phyloP scores from a whole-genome alignment of 805 yeast species.

The Candida maris region DNA sequence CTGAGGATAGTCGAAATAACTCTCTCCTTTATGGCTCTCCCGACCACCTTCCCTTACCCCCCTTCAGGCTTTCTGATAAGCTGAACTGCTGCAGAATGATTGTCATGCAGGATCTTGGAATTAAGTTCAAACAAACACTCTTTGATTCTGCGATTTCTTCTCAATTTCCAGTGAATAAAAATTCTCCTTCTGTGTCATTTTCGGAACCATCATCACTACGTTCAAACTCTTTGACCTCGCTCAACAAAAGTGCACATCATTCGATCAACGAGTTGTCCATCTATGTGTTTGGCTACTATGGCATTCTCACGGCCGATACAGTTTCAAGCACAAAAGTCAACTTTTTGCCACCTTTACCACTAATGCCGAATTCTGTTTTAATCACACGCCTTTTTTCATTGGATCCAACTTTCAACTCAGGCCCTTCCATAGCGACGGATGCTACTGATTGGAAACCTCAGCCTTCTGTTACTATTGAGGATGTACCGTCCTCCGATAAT shows the following conservation, averaged over 20 bases:
- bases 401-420: slow-evolving; percentile 22
- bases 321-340: slow-evolving; percentile 45
- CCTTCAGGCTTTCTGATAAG: slow-evolving; percentile 23
- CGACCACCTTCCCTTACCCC: slow-evolving; percentile 13
- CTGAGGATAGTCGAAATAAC: slow-evolving; percentile 43
- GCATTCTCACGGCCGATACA: slow-evolving; percentile 47
- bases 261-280: slow-evolving; percentile 43
- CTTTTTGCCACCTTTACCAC: slow-evolving; percentile 39
- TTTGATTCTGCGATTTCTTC: slow-evolving; percentile 39
- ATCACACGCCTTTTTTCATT: slow-evolving; percentile 43
- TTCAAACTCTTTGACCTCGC: slow-evolving; percentile 1
- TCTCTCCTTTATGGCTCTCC: slow-evolving; percentile 44
- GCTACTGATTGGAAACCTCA: slow-evolving; percentile 40
- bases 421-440: slow-evolving; percentile 4
- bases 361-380: slow-evolving; percentile 38
- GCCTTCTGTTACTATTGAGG: slow-evolving; percentile 36
- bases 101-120: slow-evolving; percentile 48
- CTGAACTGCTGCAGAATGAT: slow-evolving; percentile 37
- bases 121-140: slow-evolving; percentile 45
- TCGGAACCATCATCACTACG: slow-evolving; percentile 1
- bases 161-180: slow-evolving; percentile 1
- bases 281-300: slow-evolving; percentile 53
- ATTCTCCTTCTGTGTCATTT: slow-evolving; percentile 1
- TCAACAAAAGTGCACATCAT: slow-evolving; percentile 36
- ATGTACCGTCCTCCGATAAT: slow-evolving; percentile 14